Evolutionary conservation across 2,329 filamentous ascomycete species (phyloP), one percentile per base, ranked within the genome.

Genomic region (Sporothrix schenckii): DNA sequence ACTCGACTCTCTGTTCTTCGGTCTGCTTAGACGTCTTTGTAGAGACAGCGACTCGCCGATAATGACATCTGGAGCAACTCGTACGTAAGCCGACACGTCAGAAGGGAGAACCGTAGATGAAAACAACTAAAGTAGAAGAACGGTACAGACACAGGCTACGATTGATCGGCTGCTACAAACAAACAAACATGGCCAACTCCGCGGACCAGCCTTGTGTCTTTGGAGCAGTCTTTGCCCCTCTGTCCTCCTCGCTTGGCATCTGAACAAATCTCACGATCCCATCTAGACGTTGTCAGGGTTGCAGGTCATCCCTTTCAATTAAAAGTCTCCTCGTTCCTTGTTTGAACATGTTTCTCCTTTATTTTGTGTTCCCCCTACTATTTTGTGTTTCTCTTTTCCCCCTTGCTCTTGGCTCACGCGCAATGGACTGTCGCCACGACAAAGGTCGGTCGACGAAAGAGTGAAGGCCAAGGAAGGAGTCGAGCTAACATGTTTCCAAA

Each of bases 331-430:
- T 65, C 34, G 44, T 65, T 50, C 61, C 61, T 65, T 50, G 61
- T 50, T 50, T 65, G 44, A 6, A 63, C n/a, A 50, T 65, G 61
- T 50, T 65, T 71, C 74, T 39, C 21, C 67, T 65, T 69, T 30
- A 54, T 74, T 73, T 73, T 73, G 71, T 74, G 73, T 73, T 73
- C n/a, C n/a, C n/a, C n/a, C n/a, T n/a, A n/a, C n/a, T 30, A 54
- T 74, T 73, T 73, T 73, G 71, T 74, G 73, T 73, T 73, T 71
- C 72, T 74, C 47, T 72, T 72, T 72, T 67, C 71, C 68, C 75
- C 74, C 58, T 74, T 50, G 14, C 44, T 47, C 50, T 68, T 41
- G 39, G 50, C 65, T 56, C 14, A 27, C 14, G 11, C 47, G 4
- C 50, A 10, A 13, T 14, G 21, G 16, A 27, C 50, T 21, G 4